A percentile compares a stretch with the other conserved stretches of the same genome.
phyloP scores from a whole-genome alignment of 371 early-diverging fungal genomes.

The Zancudomyces culisetae region DNA sequence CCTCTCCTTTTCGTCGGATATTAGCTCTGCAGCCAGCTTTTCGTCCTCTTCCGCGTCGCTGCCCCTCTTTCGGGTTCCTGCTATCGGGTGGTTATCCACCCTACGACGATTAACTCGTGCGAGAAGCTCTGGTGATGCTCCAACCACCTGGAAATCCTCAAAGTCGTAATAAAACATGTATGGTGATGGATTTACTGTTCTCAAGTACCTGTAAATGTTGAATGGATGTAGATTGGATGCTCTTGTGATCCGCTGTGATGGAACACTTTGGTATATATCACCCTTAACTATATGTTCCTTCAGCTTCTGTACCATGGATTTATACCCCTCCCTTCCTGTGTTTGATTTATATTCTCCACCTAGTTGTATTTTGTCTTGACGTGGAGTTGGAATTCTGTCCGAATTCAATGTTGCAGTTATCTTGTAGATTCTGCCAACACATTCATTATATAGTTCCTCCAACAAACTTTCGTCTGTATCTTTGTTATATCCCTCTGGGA shows the following conservation, averaged over 20 bases:
- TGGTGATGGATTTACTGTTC: conserved; percentile 94
- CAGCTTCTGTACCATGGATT: conserved; percentile 60
- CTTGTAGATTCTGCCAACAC: conserved; percentile 36
- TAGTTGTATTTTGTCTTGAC: conserved; percentile 42
- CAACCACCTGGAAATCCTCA: conserved; percentile 80
- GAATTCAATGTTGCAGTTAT: conserved; percentile 35
- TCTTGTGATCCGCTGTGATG: conserved; percentile 74
- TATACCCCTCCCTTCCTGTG: conserved; percentile 77
- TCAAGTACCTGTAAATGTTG: conserved; percentile 84
- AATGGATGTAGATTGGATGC: conserved; percentile 82
- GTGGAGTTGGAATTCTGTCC: conserved; percentile 31
- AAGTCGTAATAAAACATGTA: conserved; percentile 95
- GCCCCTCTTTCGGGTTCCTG: conserved; percentile 87
- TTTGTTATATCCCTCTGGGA: conserved; percentile 26
- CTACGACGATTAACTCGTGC: conserved; percentile 72
- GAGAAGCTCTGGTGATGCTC: conserved; percentile 94
- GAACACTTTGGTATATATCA: conserved; percentile 93
- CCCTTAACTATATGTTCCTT: conserved; percentile 84
- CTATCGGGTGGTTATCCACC: conserved; percentile 81
- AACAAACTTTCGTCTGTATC: conserved; percentile 30
- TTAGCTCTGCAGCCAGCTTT: conserved; percentile 58
- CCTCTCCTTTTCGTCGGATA: conserved; percentile 79
- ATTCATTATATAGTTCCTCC: conserved; percentile 37
- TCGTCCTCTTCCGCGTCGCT: conserved; percentile 61
- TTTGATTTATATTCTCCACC: conserved; percentile 48